A percentile compares a stretch with the other conserved stretches of the same genome.
Evolutionary conservation across 1,284 basidiomycete species (phyloP).

Genomic region (Ganoderma leucocontextum): DNA sequence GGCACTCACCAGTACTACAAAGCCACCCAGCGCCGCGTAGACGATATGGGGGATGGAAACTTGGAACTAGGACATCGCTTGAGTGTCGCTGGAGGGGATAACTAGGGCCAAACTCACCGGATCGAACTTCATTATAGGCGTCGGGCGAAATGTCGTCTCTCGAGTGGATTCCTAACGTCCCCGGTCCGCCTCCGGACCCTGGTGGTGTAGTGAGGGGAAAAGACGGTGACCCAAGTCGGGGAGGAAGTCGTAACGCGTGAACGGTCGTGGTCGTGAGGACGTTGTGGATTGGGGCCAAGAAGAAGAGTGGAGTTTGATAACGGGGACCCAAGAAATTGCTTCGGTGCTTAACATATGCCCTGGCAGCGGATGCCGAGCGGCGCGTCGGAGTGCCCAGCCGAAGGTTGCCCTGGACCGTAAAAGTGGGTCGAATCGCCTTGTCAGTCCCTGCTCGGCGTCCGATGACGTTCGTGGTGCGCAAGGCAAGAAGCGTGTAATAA

Average conservation of each 20-base stretch:
- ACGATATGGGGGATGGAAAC: conserved; percentile 75
- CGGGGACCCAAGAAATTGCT: conserved; percentile 27
- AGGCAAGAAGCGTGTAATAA: conserved; percentile 6
- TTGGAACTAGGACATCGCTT: conserved; percentile 59
- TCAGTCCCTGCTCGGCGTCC: conserved; percentile 25
- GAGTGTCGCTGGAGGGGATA: neutral
- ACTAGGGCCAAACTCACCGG: conserved; percentile 28
- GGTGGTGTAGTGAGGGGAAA: conserved; percentile 10
- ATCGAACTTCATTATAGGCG: conserved; percentile 36
- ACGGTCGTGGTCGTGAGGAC: conserved; percentile 22
- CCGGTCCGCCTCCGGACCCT: conserved; percentile 14
- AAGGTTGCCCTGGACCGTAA: conserved; percentile 7
- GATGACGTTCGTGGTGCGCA: neutral
- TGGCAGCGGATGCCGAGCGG: conserved; percentile 32
- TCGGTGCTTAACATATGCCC: conserved; percentile 26
- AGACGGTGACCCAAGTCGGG: neutral
- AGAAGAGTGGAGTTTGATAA: conserved; percentile 32
- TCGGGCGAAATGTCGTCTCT: conserved; percentile 19
- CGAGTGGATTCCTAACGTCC: conserved; percentile 17
- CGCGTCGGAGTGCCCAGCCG: conserved; percentile 34
- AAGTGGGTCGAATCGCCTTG: neutral
- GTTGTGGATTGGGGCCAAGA: conserved; percentile 10
- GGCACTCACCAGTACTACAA: conserved; percentile 75
- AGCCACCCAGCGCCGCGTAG: conserved; percentile 87
- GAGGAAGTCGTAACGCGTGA: conserved; percentile 19